phyloP scores from a whole-genome alignment of 192 early-diverging fungal genomes.

The Coemansia sp. region DNA sequence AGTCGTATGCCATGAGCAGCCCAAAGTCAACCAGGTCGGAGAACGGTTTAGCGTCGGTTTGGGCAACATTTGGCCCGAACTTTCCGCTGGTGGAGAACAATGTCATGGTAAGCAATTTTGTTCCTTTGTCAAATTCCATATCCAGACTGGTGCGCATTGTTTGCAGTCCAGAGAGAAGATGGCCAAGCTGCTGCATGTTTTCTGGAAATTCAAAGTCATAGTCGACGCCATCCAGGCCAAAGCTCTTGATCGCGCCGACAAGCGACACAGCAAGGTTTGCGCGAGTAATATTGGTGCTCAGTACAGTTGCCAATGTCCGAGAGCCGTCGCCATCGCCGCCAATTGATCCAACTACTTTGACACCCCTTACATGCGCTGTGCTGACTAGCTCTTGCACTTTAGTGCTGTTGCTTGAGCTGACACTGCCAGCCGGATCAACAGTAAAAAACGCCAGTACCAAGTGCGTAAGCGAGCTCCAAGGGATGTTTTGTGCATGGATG shows the following conservation, averaged over 20 bases:
- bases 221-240: conserved; percentile 62
- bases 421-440: conserved; percentile 18
- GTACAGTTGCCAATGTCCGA: conserved; percentile 54
- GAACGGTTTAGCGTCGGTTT: conserved; percentile 58
- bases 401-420: conserved; percentile 11
- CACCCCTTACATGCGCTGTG: conserved; percentile 33
- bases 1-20: conserved; percentile 73
- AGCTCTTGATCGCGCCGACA: conserved; percentile 37
- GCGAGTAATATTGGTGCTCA: conserved; percentile 33
- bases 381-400: conserved; percentile 18
- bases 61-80: conserved; percentile 48
- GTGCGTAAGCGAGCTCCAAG: conserved; percentile 59
- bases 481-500: conserved; percentile 29
- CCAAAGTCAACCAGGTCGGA: conserved; percentile 63
- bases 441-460: conserved; percentile 59
- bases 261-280: conserved; percentile 35
- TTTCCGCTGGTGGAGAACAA: conserved; percentile 57
- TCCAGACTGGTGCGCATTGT: conserved; percentile 58
- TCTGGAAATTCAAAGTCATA: conserved; percentile 65
- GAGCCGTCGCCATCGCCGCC: conserved; percentile 71
- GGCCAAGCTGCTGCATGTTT: conserved; percentile 54
- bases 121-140: conserved; percentile 36
- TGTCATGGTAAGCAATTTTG: conserved; percentile 61
- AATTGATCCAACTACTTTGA: conserved; percentile 63
- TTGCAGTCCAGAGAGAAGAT: conserved; percentile 57